Evolutionary conservation across 805 yeast species (phyloP), one percentile per base, ranked within the genome.

Genomic region (Limtongia smithiae): DNA sequence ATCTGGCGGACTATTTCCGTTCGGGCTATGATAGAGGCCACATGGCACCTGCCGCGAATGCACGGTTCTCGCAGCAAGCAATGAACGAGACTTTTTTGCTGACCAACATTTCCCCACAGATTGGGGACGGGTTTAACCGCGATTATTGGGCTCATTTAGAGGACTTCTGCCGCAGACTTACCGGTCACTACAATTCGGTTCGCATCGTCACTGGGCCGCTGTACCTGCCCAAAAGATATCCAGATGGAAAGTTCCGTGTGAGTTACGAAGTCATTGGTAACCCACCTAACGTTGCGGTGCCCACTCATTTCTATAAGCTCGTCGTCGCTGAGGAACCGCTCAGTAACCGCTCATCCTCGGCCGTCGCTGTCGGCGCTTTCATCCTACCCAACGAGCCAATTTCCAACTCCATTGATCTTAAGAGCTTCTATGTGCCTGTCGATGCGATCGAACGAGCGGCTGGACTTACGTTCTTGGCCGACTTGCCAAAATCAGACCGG

Each of bases 141-240:
- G 97, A 93, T 65, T 85, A 93, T 66, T 93, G 98, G 98, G 95
- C 97, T 0, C 96, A 89, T 66, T 80, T 93, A 51, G 98, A 93
- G 68, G 85, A 85, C 62, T 93, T 93, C 65, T 80, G 83, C 39
- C 76, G 98, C 55, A 75, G 86, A 47, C 74, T 91, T 55, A 85
- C 95, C 4, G 61, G 70, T n/a, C 72, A 73, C 44, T 93, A 85
- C 66, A 77, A 76, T 41, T 76, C 81, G 41, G 96, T 93, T 11
- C 74, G 97, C 57, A 75, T 93, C 32, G 83, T 93, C 63, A 93
- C 97, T 0, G 98, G 98, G 1, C 97, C 98, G 1, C 71, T 93
- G 46, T 93, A 82, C 65, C 74, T 93, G 46, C 98, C 98, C 5
- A 82, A 82, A 58, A 72, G 72, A 52, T 79, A 80, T 54, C 81